A percentile compares a stretch with the other conserved stretches of the same genome.
phyloP scores from a whole-genome alignment of 2,329 filamentous ascomycete genomes.

The Celoporthe dispersa region DNA sequence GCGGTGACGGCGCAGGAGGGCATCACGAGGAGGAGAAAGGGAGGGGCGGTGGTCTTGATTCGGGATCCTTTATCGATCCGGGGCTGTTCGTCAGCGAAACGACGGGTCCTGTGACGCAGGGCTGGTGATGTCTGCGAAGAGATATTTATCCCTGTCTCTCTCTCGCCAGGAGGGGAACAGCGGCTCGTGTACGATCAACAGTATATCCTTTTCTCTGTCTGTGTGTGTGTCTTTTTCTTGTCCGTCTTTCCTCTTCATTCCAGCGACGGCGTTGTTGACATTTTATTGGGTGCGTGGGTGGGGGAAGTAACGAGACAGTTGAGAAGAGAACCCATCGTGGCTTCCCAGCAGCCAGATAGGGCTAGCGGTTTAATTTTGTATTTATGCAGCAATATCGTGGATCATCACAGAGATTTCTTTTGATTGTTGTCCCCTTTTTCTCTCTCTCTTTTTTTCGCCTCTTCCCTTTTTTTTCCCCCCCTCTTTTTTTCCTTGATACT shows the following conservation, averaged over 20 bases:
- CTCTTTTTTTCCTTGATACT: background rate
- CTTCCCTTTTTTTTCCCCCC: no score
- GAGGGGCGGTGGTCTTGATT: conserved; percentile 1
- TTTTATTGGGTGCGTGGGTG: background rate
- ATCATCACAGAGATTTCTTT: background rate
- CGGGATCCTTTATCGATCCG: conserved; percentile 5
- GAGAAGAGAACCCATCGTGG: background rate
- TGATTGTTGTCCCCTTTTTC: background rate
- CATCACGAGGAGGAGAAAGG: conserved; percentile 3
- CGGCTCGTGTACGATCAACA: background rate
- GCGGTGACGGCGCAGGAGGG: background rate
- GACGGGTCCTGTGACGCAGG: background rate
- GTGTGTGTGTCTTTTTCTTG: no score
- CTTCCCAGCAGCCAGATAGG: background rate
- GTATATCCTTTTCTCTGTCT: background rate
- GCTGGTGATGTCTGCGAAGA: background rate
- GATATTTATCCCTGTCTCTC: background rate
- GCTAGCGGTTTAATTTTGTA: background rate
- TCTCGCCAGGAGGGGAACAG: background rate
- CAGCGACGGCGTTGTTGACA: background rate
- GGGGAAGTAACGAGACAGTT: background rate
- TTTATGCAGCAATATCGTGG: background rate
- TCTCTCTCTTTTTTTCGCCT: background rate
- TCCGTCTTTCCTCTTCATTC: background rate
- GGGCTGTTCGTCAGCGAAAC: background rate